Base-by-base conservation (phyloP, 2,329 filamentous ascomycete genomes). In the Aspergillus ochraceoroseus region DNA sequence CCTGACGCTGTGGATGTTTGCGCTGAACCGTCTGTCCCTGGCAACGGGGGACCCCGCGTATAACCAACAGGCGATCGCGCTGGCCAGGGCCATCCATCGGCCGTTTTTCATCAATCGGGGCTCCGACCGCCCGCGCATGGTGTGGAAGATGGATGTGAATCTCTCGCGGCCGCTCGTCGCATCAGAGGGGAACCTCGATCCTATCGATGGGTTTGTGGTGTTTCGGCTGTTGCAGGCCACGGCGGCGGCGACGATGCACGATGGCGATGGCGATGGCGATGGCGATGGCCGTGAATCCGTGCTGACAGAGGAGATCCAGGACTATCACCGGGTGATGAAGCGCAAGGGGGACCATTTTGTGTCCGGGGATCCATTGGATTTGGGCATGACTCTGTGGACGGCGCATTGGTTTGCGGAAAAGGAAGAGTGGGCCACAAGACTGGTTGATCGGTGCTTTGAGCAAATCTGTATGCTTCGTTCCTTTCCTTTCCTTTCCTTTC, bases 1-100 rank as follows among this genome's bases (percentile, higher is more conserved):
- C 47, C 62, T 80, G 13, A 79, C 75, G 0, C 53, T 79, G 4
- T 81, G 77, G 77, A 79, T 80, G 75, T 79, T 79, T 53, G 75
- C 76, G 2, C 64, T 80, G 3, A 78, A 77, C 51, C 65, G 77
- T 1, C 61, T 78, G 27, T 65, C 72, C 0, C 45, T 71, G 23
- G 75, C 73, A 2, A 67, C 70, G 1, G 62, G 62, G 0, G 67
- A 77, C 14, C 49, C 55, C 7, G 50, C 44, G 5, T 79, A 71
- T 46, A 79, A 78, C 46, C 58, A 63, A 18, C 64, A 73, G 35
- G 77, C 75, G 0, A 63, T 77, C 2, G 61, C 71, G 41, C 59
- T 80, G 7, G 76, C 74, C 4, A 64, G 65, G 46, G 70, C 73
- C 0, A 70, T 77, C 6, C 75, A 79, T 41, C 69, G 70, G 5